Evolutionary conservation across 108 stramenopile genomes (phyloP).

Genomic region (Cyclotella cryptica): DNA sequence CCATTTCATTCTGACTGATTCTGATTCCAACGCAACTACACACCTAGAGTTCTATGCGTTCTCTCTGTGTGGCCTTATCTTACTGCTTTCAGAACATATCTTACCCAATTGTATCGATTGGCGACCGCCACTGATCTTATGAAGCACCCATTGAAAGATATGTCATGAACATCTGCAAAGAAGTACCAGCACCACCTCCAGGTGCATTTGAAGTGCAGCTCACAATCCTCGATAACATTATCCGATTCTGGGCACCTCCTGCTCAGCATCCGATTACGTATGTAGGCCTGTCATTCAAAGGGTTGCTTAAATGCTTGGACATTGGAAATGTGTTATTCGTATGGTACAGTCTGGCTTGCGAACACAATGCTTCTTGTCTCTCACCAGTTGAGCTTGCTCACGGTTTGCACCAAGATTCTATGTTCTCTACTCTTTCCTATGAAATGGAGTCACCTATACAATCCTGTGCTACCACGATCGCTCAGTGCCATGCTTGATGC

Average conservation of each 20-base stretch:
- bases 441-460: too few relatives aligned
- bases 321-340: too few relatives aligned
- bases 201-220: constrained; percentile 91
- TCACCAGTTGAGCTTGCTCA: constrained; percentile 88
- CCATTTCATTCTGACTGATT: constrained; percentile 87
- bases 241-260: constrained; percentile 94
- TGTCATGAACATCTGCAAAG: constrained; percentile 91
- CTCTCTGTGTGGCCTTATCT: constrained; percentile 96
- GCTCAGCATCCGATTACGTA: constrained; percentile 95
- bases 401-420: constrained; percentile 93
- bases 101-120: constrained; percentile 94
- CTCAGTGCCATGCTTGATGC: constrained; percentile 89
- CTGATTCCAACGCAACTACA: constrained; percentile 83
- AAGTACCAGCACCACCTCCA: constrained; percentile 97
- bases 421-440: too few relatives aligned
- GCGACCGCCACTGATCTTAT: constrained; percentile 87
- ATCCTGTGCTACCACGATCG: constrained; percentile 86
- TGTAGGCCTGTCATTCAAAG: constrained; percentile 91
- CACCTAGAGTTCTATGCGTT: constrained; percentile 92
- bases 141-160: constrained; percentile 95
- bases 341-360: constrained; percentile 87
- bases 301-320: too few relatives aligned
- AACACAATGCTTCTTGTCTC: constrained; percentile 91
- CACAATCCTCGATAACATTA: constrained; percentile 70
- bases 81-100: constrained; percentile 85